Evolutionary conservation across 1,284 basidiomycete species (phyloP).

Genomic region (Tremellales sp.): DNA sequence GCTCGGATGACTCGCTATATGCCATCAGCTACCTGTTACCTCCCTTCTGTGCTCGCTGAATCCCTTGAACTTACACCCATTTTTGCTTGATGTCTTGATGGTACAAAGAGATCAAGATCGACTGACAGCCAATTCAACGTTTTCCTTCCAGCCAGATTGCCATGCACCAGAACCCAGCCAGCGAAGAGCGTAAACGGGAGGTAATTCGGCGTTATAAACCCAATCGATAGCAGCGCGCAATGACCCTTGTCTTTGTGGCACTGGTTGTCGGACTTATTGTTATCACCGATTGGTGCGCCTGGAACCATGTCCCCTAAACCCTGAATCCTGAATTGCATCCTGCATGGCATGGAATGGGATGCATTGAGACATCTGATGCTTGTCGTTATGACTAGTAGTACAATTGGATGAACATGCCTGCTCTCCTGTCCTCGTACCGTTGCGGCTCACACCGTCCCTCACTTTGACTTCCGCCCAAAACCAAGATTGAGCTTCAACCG

Average conservation of each 20-base stretch:
- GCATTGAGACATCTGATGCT: background rate
- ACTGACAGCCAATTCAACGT: background rate
- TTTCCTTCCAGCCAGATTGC: no score
- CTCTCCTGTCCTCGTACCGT: background rate
- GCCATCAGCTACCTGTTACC: conserved; percentile 5
- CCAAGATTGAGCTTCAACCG: conserved; percentile 34
- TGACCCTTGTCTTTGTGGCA: no score
- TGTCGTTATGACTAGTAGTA: background rate
- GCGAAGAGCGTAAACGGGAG: no score
- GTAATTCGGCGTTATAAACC: no score
- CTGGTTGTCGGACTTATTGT: no score
- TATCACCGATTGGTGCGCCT: no score
- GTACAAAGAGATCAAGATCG: background rate
- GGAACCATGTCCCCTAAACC: no score
- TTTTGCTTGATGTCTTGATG: conserved; percentile 8
- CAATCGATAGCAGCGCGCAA: no score
- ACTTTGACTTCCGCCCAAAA: conserved; percentile 16
- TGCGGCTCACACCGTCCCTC: background rate
- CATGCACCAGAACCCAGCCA: no score
- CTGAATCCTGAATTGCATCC: no score
- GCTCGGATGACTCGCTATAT: conserved; percentile 50
- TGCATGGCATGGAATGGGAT: background rate
- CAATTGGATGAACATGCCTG: no score
- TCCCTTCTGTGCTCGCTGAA: background rate
- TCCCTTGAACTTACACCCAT: conserved; percentile 31